These are phyloP conservation scores for Yamadazyma friedrichii DNA, from an alignment of 1,139 yeast species.

Conservation along the genomic window DNA sequence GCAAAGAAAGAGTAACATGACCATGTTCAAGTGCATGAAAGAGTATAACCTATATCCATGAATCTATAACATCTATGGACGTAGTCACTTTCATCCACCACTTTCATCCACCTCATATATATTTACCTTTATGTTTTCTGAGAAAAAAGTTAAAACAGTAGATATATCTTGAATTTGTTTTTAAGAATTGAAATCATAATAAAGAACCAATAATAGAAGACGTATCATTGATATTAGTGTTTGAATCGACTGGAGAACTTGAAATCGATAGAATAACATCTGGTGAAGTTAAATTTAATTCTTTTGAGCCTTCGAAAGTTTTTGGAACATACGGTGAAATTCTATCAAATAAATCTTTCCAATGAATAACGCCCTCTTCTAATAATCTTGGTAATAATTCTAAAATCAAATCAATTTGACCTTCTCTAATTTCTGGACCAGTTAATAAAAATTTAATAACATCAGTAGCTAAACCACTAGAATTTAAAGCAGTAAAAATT, in stretches of 20 bases:
- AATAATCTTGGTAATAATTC: conserved; percentile 29
- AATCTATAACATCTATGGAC: too few relatives aligned
- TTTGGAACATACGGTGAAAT: conserved; percentile 4
- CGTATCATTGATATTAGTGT: too few relatives aligned
- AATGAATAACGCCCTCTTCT: conserved; percentile 13
- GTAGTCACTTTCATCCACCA: too few relatives aligned
- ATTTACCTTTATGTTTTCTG: too few relatives aligned
- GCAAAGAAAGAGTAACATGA: too few relatives aligned
- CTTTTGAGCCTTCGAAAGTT: background rate
- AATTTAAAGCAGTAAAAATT: conserved; percentile 29
- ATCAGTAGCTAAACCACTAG: conserved; percentile 32
- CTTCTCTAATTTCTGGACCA: conserved; percentile 30
- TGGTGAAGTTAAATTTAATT: background rate
- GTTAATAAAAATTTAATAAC: conserved; percentile 25
- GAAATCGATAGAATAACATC: background rate
- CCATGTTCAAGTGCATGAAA: too few relatives aligned
- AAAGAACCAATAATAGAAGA: too few relatives aligned
- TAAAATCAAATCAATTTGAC: conserved; percentile 25
- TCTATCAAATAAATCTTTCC: conserved; percentile 11
- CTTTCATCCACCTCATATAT: too few relatives aligned
- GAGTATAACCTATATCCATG: too few relatives aligned
- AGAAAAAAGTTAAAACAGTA: too few relatives aligned
- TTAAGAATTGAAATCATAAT: too few relatives aligned
- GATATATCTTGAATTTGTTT: too few relatives aligned
- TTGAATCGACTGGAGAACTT: background rate